These are phyloP conservation scores for Mimosa pudica DNA, from an alignment of 306 rosid genomes.

Conservation along the genomic window DNA sequence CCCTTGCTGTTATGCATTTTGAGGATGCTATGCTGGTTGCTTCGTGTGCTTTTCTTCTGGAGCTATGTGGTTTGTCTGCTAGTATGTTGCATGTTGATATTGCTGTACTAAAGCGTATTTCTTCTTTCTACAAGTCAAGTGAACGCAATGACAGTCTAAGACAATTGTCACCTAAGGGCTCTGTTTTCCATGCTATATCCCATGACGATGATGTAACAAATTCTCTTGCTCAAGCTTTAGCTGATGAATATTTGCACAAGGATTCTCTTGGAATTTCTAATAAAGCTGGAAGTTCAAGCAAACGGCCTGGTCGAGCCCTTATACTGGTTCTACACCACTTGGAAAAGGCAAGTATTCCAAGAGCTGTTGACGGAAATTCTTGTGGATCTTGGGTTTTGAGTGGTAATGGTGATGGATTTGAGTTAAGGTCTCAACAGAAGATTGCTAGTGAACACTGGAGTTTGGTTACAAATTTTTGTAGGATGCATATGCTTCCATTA, in stretches of 20 bases:
- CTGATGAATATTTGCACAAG: constrained; percentile 79
- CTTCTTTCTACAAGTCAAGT: constrained; percentile 64
- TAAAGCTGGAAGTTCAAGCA: constrained; percentile 47
- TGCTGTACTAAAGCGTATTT: constrained; percentile 80
- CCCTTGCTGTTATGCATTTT: constrained; percentile 82
- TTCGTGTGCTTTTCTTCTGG: constrained; percentile 85
- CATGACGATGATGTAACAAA: constrained; percentile 67
- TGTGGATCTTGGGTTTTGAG: constrained; percentile 86
- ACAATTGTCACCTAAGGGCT: constrained; percentile 66
- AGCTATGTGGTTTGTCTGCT: constrained; percentile 91
- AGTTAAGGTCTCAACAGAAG: constrained; percentile 86
- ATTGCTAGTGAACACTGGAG: constrained; percentile 91
- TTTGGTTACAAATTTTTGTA: constrained; percentile 83
- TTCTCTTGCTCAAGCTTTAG: constrained; percentile 86
- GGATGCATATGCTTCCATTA: constrained; percentile 80
- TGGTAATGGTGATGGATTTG: constrained; percentile 78
- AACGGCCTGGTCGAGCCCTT: constrained; percentile 69
- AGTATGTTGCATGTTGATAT: constrained; percentile 74
- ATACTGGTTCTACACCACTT: constrained; percentile 75
- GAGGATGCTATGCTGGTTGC: constrained; percentile 87
- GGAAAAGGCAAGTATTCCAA: constrained; percentile 83
- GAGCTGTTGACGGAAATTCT: constrained; percentile 62
- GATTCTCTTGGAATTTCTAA: constrained; percentile 48
- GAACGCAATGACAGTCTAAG: constrained; percentile 61
- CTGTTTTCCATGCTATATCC: constrained; percentile 71